A percentile compares a stretch with the other conserved stretches of the same genome.
These are phyloP conservation scores for Didymella exigua DNA, from an alignment of 2,329 filamentous ascomycete species.

Conservation along the genomic window DNA sequence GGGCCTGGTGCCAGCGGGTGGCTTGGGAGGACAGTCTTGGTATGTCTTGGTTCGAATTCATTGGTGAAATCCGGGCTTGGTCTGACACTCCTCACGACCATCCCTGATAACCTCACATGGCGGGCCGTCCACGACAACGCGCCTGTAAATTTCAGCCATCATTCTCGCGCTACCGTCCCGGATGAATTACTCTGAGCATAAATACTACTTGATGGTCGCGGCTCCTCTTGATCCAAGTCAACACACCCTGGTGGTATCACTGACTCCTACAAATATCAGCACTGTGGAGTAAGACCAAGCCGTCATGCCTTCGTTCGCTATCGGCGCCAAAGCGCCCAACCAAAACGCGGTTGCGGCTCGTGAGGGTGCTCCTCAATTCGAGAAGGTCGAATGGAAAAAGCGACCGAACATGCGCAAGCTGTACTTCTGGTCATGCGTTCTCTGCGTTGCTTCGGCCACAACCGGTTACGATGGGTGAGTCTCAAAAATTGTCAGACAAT, in stretches of 20 bases:
- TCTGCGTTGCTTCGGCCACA: conserved; percentile 61
- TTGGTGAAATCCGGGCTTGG: conserved; percentile 21
- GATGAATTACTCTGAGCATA: conserved; percentile 19
- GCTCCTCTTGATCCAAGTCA: conserved; percentile 21
- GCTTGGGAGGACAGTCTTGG: conserved; percentile 23
- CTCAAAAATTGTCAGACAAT: conserved; percentile 1
- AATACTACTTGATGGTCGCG: conserved; percentile 23
- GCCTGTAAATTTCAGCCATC: conserved; percentile 4
- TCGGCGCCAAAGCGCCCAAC: conserved; percentile 21
- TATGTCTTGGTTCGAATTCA: conserved; percentile 11
- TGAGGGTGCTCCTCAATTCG: conserved; percentile 58
- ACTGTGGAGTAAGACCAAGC: background rate
- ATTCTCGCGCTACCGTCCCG: conserved; percentile 2
- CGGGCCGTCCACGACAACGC: conserved; percentile 16
- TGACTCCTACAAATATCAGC: conserved; percentile 3
- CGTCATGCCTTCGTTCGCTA: conserved; percentile 18
- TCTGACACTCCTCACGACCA: conserved; percentile 20
- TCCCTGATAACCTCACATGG: conserved; percentile 24
- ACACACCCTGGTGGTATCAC: conserved; percentile 19
- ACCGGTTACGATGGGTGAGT: conserved; percentile 62
- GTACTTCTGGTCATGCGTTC: conserved; percentile 58
- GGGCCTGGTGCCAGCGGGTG: conserved; percentile 32
- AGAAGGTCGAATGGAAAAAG: conserved; percentile 59
- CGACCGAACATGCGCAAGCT: conserved; percentile 62
- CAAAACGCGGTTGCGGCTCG: conserved; percentile 42